Percentiles rank a stretch among this genome's conserved stretches.
These are phyloP conservation scores for Tuber brumale DNA, from an alignment of 495 filamentous ascomycete genomes.

Conservation along the genomic window DNA sequence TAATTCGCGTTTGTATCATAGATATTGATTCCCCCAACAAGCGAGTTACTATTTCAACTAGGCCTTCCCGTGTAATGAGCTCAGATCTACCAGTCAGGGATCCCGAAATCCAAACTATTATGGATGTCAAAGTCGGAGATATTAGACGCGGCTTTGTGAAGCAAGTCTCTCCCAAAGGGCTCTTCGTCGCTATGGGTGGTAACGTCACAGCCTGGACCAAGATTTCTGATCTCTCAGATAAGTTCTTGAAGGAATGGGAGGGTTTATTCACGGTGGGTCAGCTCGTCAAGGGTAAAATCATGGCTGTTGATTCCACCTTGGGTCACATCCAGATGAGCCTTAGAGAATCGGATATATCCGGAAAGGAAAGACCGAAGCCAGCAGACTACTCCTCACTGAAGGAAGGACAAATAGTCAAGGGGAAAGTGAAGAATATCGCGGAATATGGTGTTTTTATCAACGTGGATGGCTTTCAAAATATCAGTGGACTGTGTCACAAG, in stretches of 20 bases:
- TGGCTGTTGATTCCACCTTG: conserved; percentile 56
- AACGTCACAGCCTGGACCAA: conserved; percentile 74
- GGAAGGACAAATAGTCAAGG: conserved; percentile 72
- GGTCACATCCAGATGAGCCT: conserved; percentile 76
- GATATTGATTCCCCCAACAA: conserved; percentile 78
- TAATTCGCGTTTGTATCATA: conserved; percentile 73
- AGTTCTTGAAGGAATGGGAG: conserved; percentile 93
- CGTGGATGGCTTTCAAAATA: conserved; percentile 71
- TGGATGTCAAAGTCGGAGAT: conserved; percentile 69
- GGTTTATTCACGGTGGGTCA: conserved; percentile 76
- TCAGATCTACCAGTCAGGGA: conserved; percentile 79
- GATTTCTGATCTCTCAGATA: conserved; percentile 81
- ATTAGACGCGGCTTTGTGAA: conserved; percentile 83
- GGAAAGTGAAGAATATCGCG: conserved; percentile 84
- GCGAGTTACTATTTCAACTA: conserved; percentile 68
- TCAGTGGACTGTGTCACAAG: conserved; percentile 86
- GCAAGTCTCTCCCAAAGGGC: conserved; percentile 73
- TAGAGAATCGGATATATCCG: conserved; percentile 68
- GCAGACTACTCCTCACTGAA: conserved; percentile 64
- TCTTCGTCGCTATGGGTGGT: conserved; percentile 74
- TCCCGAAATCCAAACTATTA: conserved; percentile 60
- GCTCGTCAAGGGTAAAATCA: conserved; percentile 79
- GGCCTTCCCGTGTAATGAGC: conserved; percentile 80
- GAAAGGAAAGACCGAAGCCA: conserved; percentile 67
- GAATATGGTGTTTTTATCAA: conserved; percentile 92